Base-by-base conservation (phyloP, 805 yeast genomes). In the Nakazawaea holstii region DNA sequence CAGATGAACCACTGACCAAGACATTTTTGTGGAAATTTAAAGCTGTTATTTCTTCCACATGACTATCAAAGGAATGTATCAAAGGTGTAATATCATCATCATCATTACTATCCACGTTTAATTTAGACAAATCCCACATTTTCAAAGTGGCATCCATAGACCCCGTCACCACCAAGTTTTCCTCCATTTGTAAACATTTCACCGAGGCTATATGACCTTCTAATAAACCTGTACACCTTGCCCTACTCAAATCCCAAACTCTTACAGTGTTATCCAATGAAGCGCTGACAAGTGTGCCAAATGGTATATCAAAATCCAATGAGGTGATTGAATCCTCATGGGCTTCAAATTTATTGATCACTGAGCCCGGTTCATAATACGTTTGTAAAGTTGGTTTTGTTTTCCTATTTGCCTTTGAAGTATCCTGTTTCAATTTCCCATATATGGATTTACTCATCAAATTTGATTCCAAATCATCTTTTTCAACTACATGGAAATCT, bases 221-320 rank as follows among this genome's bases (percentile, higher is more conserved):
- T 42, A 84, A 66, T 30, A 68, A 57, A 2, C 82, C 82, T 26
- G 67, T 57, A 42, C 76, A 73, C 49, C 68, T 69, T 9, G 79
- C 74, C 28, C 76, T 70, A 35, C 83, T 76, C 55, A 85, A 63
- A 67, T 90, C 95, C 96, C 96, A 90, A 4, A 90, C 85, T 53
- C 84, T 74, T 3, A 89, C 84, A 0, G 85, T 78, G 59, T 83
- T 87, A 60, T 89, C 96, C 55, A 80, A 66, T 10, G 89, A 79
- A 0, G 96, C 88, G 13, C 91, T 77, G 1, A 89, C 91, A 62
- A 88, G 55, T 1, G 80, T 80, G 2, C 90, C 91, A 62, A 82
- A 85, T 11, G 92, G 92, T 24, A 75, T 68, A 58, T 84, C 89
- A 59, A 85, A 84, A 53, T 82, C 90, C 49, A 85, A 59, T 31